These are phyloP conservation scores for Pichia nanzhaoensis DNA, from an alignment of 805 yeast species.

Conservation along the genomic window DNA sequence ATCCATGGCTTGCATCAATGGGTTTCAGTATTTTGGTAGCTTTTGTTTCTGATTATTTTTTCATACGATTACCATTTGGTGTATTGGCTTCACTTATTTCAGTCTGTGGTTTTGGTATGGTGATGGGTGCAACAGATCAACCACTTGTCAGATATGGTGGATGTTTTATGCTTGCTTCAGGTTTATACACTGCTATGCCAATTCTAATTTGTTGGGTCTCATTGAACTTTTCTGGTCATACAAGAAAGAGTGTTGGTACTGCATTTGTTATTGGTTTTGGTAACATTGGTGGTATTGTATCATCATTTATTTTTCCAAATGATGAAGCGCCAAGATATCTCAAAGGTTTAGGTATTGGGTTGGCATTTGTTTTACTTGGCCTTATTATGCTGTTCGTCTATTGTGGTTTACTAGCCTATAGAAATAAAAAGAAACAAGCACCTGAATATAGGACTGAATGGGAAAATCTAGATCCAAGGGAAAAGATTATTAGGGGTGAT, in stretches of 20 bases:
- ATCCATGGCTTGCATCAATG: slow-evolving; percentile 78
- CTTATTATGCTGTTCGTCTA: slow-evolving; percentile 31
- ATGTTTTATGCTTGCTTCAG: slow-evolving; percentile 52
- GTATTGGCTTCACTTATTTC: slow-evolving; percentile 31
- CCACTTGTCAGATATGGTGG: slow-evolving; percentile 47
- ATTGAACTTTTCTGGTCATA: slow-evolving; percentile 57
- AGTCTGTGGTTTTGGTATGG: slow-evolving; percentile 49
- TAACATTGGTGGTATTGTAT: slow-evolving; percentile 64
- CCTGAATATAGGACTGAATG: slow-evolving; percentile 26
- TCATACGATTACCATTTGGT: slow-evolving; percentile 41
- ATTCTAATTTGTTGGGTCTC: slow-evolving; percentile 62
- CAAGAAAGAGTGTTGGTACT: slow-evolving; percentile 44
- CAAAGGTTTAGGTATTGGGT: slow-evolving; percentile 46
- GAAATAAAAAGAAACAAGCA: slow-evolving; percentile 33
- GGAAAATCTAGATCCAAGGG: slow-evolving; percentile 23
- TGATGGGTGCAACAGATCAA: slow-evolving; percentile 36
- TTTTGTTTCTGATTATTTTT: slow-evolving; percentile 47
- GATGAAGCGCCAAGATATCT: slow-evolving; percentile 53
- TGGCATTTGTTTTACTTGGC: slow-evolving; percentile 42
- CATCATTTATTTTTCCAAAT: slow-evolving; percentile 50
- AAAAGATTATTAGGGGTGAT: slow-evolving; percentile 30
- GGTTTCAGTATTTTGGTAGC: slow-evolving; percentile 61
- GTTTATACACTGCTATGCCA: slow-evolving; percentile 63
- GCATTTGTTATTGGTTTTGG: slow-evolving; percentile 63
- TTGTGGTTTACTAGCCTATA: slow-evolving; percentile 26